Base-by-base conservation (phyloP, 1,284 basidiomycete species). In the Irpex lacteus region DNA sequence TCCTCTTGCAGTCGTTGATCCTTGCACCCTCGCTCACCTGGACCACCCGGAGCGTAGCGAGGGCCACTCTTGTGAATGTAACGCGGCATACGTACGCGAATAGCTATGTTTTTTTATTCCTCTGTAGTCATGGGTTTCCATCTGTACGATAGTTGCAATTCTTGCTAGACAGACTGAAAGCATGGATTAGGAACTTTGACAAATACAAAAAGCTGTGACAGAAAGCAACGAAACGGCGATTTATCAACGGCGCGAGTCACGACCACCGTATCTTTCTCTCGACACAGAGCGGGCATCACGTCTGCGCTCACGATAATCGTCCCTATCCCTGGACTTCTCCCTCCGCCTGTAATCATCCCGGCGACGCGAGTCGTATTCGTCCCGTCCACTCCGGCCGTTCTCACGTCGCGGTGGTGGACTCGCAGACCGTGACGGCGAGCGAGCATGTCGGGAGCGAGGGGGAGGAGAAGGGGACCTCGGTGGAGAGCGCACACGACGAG, bases 381-480 rank as follows among this genome's bases (percentile, higher is more conserved):
- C 65, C 11, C 67, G 70, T 19, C 63, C 66, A 57, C 63, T 38
- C 38, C 67, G 66, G 11, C 70, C 68, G 47, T 68, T 47, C 38
- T 65, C 67, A 5, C 63, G 62, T 50, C 65, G 58, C 18, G 49
- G 67, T 3, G 68, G 69, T 1, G 70, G 70, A 8, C 64, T 70
- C 1, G 65, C 66, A 11, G 70, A 70, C 7, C 70, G 70, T 21
- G 72, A 69, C 3, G 66, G 70, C 4, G 69, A 71, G 1, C 71
- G 66, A 26, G 66, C 69, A 49, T 67, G 63, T 37, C 70, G 72
- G 13, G 75, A 73, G 3, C 70, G 72, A 5, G 70, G 70, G 4
- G 72, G 73, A 26, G 73, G 70, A n/a, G 70, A 71, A 50, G 70
- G 70, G 26, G 73, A 74, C 40, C 68, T 65, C 47, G 72, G 68